These are phyloP conservation scores for Xylariales sp. DNA, from an alignment of 2,329 filamentous ascomycete species.

Conservation along the genomic window DNA sequence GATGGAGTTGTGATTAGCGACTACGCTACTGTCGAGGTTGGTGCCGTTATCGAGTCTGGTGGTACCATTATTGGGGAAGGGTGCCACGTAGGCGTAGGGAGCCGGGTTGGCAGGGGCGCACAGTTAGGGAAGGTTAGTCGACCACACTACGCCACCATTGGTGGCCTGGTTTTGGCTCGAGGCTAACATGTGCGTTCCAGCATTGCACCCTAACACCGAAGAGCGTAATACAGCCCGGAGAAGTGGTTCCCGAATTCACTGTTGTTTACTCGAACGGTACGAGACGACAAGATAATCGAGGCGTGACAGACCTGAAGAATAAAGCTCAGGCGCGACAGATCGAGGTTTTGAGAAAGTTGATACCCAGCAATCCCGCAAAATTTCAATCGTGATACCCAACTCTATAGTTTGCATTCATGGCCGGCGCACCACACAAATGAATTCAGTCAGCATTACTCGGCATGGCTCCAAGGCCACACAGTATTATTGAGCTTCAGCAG, in stretches of 20 bases:
- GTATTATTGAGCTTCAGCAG: neutral
- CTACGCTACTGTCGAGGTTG: constrained; percentile 71
- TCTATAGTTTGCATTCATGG: neutral
- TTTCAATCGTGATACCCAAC: constrained; percentile 53
- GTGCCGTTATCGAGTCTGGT: constrained; percentile 70
- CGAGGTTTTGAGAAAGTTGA: constrained; percentile 73
- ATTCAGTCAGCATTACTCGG: neutral
- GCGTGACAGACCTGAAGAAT: constrained; percentile 72
- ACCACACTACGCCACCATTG: neutral
- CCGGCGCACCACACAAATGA: neutral
- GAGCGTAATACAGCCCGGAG: constrained; percentile 67
- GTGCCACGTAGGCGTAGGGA: constrained; percentile 68
- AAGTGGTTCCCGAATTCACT: constrained; percentile 72
- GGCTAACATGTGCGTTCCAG: constrained; percentile 50
- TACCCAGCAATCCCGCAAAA: constrained; percentile 71
- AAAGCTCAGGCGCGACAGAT: constrained; percentile 75
- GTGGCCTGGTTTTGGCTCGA: neutral
- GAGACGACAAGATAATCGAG: constrained; percentile 67
- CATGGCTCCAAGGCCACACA: neutral
- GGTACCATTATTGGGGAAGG: constrained; percentile 72
- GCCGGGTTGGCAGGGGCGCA: constrained; percentile 69
- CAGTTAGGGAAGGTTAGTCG: constrained; percentile 69
- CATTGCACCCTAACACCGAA: constrained; percentile 78
- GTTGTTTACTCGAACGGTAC: constrained; percentile 76
- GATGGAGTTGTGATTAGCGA: constrained; percentile 69